Evolutionary conservation across 768 basidiomycete genomes (phyloP).

Genomic region (Collybiopsis luxurians): DNA sequence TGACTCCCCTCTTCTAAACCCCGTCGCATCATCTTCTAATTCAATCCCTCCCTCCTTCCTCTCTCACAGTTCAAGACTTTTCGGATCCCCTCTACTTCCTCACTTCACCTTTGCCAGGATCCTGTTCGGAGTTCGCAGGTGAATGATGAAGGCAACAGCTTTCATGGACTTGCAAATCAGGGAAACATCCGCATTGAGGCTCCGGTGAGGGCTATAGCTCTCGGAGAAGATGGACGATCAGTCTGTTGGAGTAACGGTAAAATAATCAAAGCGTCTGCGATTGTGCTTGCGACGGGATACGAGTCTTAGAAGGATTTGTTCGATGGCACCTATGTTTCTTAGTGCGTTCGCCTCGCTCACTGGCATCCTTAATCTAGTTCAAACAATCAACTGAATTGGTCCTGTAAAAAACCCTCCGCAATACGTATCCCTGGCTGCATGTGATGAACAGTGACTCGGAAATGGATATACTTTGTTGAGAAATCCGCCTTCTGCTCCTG

Average conservation of each 20-base stretch:
- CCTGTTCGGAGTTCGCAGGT: slow-evolving; percentile 9
- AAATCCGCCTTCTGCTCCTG: slow-evolving; percentile 32
- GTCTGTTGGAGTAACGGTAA: slow-evolving; percentile 43
- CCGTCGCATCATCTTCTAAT: slow-evolving; percentile 6
- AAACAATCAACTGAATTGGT: slow-evolving; percentile 19
- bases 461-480: slow-evolving; percentile 34
- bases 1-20: not conserved
- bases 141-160: slow-evolving; percentile 33
- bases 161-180: slow-evolving; percentile 45
- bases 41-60: not conserved
- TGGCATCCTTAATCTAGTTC: slow-evolving; percentile 17
- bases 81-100: slow-evolving; percentile 43
- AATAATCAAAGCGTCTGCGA: slow-evolving; percentile 37
- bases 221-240: slow-evolving; percentile 30
- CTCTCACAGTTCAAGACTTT: slow-evolving; percentile 27
- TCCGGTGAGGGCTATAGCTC: slow-evolving; percentile 39
- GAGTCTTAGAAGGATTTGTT: slow-evolving; percentile 48
- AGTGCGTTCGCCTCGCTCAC: not conserved
- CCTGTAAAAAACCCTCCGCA: slow-evolving; percentile 5
- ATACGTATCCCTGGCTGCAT: too few species aligned
- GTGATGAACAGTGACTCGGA: slow-evolving; percentile 31
- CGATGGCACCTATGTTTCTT: too few species aligned
- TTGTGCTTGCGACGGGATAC: slow-evolving; percentile 61
- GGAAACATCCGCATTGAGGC: slow-evolving; percentile 49
- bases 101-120: slow-evolving; percentile 33